phyloP scores from a whole-genome alignment of 306 rosid genomes.

The Hylodesmum podocarpum region DNA sequence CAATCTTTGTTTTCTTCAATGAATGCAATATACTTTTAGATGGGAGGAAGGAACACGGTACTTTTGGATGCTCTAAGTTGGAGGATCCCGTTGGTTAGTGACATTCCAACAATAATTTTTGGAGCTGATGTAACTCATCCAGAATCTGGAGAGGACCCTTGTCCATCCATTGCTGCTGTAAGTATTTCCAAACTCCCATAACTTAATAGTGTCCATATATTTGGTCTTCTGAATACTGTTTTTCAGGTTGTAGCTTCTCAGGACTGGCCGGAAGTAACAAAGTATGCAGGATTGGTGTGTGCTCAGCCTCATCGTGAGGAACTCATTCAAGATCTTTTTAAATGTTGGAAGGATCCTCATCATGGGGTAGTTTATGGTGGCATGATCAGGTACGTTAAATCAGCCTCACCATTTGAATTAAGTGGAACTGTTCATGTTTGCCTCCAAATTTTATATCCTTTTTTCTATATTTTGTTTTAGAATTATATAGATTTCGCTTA shows the following conservation, averaged over 20 bases:
- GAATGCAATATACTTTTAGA: constrained; percentile 31
- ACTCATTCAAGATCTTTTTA: constrained; percentile 74
- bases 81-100: constrained; percentile 77
- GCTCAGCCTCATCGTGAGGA: constrained; percentile 84
- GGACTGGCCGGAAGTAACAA: constrained; percentile 89
- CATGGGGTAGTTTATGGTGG: constrained; percentile 74
- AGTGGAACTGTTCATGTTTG: neutral
- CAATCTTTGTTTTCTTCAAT: constrained; percentile 12
- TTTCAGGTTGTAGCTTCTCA: constrained; percentile 83
- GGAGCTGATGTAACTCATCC: constrained; percentile 91
- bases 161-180: constrained; percentile 83
- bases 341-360: constrained; percentile 76
- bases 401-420: neutral
- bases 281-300: constrained; percentile 76
- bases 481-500: neutral
- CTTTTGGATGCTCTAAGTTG: constrained; percentile 73
- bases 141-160: constrained; percentile 63
- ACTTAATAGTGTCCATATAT: neutral
- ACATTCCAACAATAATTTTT: constrained; percentile 74
- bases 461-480: neutral
- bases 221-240: constrained; percentile 28
- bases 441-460: neutral
- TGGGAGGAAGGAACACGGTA: constrained; percentile 85
- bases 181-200: constrained; percentile 21
- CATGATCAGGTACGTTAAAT: constrained; percentile 64